Evolutionary conservation across 139 green algal species (phyloP), one percentile per base, ranked within the genome.

Genomic region (Chlorella sp.): DNA sequence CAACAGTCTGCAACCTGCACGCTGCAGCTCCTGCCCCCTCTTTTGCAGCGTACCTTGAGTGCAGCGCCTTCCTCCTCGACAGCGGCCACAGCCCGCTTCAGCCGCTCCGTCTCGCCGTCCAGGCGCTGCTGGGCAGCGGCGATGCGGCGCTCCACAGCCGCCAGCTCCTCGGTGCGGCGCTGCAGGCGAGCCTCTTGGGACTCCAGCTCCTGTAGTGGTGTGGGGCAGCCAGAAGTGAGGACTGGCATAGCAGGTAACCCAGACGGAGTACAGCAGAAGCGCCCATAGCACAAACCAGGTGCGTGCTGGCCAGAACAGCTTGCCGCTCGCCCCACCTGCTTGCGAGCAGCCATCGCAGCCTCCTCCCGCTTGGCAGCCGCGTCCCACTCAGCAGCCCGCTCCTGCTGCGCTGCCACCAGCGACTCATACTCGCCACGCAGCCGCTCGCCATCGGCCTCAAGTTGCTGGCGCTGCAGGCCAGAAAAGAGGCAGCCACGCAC

Each of bases 361-460:
- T 90, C 83, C 73, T 90, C 83, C 13, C 63, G 47, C 26, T 70
- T 56, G 2, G 74, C 71, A 28, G 87, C 87, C 23, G 71, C 87
- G 47, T 90, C 87, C 87, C 87, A 90, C 51, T 87, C 79, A 6
- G 83, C 87, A 17, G 85, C 87, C 16, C 84, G 78, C 65, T 88
- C 64, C 79, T 88, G 73, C 72, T 90, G 87, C 30, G 74, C 51
- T 9, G 73, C 41, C 83, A 90, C 57, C 21, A 90, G 63, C 25
- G 30, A 23, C 16, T 90, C 87, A 63, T 88, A 84, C 36, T 88
- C 79, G 21, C 39, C 36, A 7, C 69, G 74, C 39, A 90, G 57
- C 38, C 56, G 62, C 60, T 81, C 72, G 0, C 78, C 63, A 55
- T 90, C 87, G 2, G 79, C 55, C 28, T 84, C 72, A 26, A 78